Conservation (phyloP, 495 filamentous ascomycete genomes). For the Aspergillus asperescens region DNA sequence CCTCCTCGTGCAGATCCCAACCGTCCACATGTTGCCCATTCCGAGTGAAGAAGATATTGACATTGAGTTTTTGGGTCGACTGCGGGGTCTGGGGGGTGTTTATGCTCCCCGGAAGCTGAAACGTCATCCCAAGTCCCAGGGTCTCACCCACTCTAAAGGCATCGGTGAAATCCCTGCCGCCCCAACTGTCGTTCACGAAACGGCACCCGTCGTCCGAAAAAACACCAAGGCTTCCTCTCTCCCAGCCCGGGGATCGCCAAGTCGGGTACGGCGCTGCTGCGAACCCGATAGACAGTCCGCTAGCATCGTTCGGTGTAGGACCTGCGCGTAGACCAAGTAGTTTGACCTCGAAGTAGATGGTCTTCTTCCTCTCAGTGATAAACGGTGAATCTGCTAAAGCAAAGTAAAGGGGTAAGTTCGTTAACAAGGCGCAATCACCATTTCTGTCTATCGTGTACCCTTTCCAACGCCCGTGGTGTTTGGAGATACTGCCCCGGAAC, state of each 20-base stretch:
- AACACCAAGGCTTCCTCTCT: conserved; percentile 76
- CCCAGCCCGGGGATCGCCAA: conserved; percentile 89
- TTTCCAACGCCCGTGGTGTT: conserved; percentile 38
- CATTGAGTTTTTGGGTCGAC: conserved; percentile 28
- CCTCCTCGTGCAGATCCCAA: conserved; percentile 84
- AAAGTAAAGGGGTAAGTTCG: conserved; percentile 71
- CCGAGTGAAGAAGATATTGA: conserved; percentile 73
- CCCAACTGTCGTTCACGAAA: conserved; percentile 82
- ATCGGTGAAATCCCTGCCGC: conserved; percentile 68
- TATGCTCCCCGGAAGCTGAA: conserved; percentile 34
- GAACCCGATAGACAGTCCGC: conserved; percentile 72
- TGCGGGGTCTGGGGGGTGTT: conserved; percentile 12
- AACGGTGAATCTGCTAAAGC: conserved; percentile 63
- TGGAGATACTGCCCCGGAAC: conserved; percentile 40
- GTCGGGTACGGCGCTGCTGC: conserved; percentile 75
- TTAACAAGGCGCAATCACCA: conserved; percentile 50
- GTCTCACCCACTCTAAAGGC: conserved; percentile 50
- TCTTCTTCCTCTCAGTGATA: conserved; percentile 46
- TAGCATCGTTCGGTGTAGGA: conserved; percentile 40
- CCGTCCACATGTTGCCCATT: conserved; percentile 58
- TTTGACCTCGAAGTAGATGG: conserved; percentile 75
- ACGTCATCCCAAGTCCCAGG: conserved; percentile 67
- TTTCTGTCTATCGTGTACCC: conserved; percentile 37
- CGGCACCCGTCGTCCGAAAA: conserved; percentile 87
- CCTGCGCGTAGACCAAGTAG: conserved; percentile 44